Conservation (phyloP, 805 yeast species). For the Suhomyces sp. region DNA sequence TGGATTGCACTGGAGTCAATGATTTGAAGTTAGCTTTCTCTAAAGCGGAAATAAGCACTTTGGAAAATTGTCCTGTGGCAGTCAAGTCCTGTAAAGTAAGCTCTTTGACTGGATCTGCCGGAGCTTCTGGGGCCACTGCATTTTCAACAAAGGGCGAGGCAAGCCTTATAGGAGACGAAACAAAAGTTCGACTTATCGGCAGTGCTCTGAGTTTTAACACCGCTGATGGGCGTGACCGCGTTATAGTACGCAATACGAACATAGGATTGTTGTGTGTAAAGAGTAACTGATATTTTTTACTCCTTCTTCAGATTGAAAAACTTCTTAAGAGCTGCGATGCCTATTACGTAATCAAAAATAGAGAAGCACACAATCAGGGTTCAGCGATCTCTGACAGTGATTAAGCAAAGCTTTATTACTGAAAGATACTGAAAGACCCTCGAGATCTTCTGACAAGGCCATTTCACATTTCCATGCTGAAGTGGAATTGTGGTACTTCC, state of each 20-base stretch:
- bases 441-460: not conserved
- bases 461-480: not conserved
- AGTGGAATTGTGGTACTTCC: not conserved
- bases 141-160: not conserved
- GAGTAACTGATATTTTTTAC: not conserved
- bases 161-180: not conserved
- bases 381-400: not conserved
- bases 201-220: not conserved
- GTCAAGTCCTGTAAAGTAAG: slow-evolving; percentile 3
- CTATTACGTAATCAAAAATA: not conserved
- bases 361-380: not conserved
- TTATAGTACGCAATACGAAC: not conserved
- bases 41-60: slow-evolving; percentile 26
- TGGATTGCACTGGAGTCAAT: slow-evolving; percentile 68
- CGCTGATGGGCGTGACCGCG: not conserved
- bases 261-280: not conserved
- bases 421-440: not conserved
- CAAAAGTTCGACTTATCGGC: not conserved
- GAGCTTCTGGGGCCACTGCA: not conserved
- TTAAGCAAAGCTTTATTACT: not conserved
- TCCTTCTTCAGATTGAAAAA: not conserved
- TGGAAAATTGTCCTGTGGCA: slow-evolving; percentile 3
- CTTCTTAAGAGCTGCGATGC: not conserved
- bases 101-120: not conserved
- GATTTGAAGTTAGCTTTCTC: slow-evolving; percentile 44